Evolutionary conservation across 805 yeast species (phyloP), one percentile per base, ranked within the genome.

Genomic region (Tetrapisispora arboricola): DNA sequence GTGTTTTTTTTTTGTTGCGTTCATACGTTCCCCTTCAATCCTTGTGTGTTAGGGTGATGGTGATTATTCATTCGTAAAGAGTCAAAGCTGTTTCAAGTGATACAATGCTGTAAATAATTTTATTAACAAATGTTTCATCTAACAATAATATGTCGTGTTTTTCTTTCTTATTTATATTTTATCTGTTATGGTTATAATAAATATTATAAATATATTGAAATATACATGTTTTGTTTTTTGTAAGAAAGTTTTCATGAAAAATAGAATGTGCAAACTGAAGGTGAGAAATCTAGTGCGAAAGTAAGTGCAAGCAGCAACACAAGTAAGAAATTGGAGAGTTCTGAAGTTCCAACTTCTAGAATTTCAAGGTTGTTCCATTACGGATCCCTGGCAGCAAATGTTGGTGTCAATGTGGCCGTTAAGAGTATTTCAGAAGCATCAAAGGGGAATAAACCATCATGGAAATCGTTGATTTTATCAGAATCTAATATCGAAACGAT

Each of bases 291-390:
- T 26, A 39, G 38, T 24, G 36, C 36, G 32, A n/a, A n/a, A n/a
- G n/a, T n/a, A n/a, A n/a, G n/a, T n/a, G n/a, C n/a, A n/a, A n/a
- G n/a, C n/a, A n/a, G n/a, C n/a, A n/a, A n/a, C n/a, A n/a, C n/a
- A n/a, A n/a, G n/a, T n/a, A 28, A 38, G 5, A 44, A 48, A 21
- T 35, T 57, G 34, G 43, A 51, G 40, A 58, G 64, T 40, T 59
- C 92, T 1, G 75, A 83, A 34, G 92, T 92, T 15, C 98, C 98
- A 3, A 70, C 88, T 16, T 74, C 94, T 1, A 75, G 96, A 53
- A 61, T 92, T n/a, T 84, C 87, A 18, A 70, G 98, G 45, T 71
- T 92, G 37, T 86, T 87, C 57, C 98, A 92, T 62, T 92, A 88
- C 58, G 96, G 97, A 9, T 68, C 84, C 2, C 65, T 92, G 25